Evolutionary conservation across 805 yeast genomes (phyloP), one percentile per base, ranked within the genome.

Genomic region (Schwanniomyces occidentalis): DNA sequence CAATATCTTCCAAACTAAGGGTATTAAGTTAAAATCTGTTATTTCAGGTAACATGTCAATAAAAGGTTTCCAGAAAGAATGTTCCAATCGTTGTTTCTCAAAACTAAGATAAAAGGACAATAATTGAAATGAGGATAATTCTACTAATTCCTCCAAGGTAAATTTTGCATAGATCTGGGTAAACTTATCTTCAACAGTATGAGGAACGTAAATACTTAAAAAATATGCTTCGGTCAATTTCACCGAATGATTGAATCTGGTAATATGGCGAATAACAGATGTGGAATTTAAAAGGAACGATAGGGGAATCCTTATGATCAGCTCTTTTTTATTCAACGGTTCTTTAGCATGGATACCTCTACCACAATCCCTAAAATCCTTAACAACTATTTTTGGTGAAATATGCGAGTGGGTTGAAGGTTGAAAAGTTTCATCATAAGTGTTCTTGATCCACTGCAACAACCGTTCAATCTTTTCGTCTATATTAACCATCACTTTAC

Each of bases 31-130:
- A 35, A 87, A 73, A 26, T 82, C 89, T 0, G 59, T 51, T 9
- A 64, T 39, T 0, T 63, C 51, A 0, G 96, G 96, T 38, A 87
- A 68, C 44, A 78, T 73, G 21, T 72, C 69, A 8, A 86, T 55
- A 52, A 86, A 86, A 0, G 87, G 86, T 26, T 55, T 51, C 95
- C 95, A 87, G 49, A 69, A 79, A 1, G 84, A 76, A 2, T 42
- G 41, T 0, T 37, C 27, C 1, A 51, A 56, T 31, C 82, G 53
- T 23, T 48, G 49, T 2, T 36, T 44, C 44, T 80, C 85, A 10
- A 75, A 48, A 4, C 64, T 54, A 3, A 80, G 35, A 45, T 66
- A 84, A 36, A 82, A 46, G 0, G 77, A 48, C 5, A 82, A 45
- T 24, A 83, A 49, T 54, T 83, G 90, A 50, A 81, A 78, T 2